These are phyloP conservation scores for Nectriaceae sp. DNA, from an alignment of 2,329 filamentous ascomycete genomes.

Conservation along the genomic window DNA sequence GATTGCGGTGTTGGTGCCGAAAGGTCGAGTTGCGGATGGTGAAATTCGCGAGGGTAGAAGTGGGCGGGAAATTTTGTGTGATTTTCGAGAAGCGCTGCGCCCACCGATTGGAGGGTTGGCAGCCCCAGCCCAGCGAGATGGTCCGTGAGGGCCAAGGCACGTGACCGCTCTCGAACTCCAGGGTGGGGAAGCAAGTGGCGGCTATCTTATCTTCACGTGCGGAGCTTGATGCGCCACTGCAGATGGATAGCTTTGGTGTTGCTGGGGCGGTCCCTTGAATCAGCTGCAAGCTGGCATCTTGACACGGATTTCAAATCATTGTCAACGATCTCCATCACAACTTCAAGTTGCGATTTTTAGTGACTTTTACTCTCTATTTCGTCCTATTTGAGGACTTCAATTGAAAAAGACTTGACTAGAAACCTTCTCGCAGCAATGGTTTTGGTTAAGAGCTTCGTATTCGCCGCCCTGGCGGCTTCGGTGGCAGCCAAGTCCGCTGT, in stretches of 20 bases:
- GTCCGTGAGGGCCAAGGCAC: constrained; percentile 15
- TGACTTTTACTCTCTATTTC: neutral
- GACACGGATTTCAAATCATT: constrained; percentile 28
- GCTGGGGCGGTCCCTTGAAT: constrained; percentile 9
- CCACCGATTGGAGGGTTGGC: constrained; percentile 39
- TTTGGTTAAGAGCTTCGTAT: constrained; percentile 60
- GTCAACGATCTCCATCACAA: constrained; percentile 8
- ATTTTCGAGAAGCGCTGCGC: constrained; percentile 32
- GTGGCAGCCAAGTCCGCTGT: constrained; percentile 78
- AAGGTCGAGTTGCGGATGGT: constrained; percentile 31
- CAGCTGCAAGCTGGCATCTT: constrained; percentile 35
- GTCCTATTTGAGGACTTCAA: too few species aligned
- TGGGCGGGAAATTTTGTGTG: constrained; percentile 44
- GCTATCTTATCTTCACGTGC: constrained; percentile 26
- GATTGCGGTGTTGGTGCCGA: constrained; percentile 44
- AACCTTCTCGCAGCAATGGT: constrained; percentile 46
- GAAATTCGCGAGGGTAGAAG: constrained; percentile 36
- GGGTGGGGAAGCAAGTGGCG: neutral
- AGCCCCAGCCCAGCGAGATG: constrained; percentile 35
- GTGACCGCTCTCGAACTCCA: constrained; percentile 13
- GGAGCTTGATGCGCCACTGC: neutral
- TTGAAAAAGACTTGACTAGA: neutral
- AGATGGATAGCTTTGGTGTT: constrained; percentile 19
- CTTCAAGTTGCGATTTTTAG: constrained; percentile 12
- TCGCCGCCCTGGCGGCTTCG: constrained; percentile 55